phyloP scores from a whole-genome alignment of 129 eudicot genomes.

The Heracleum sosnowskyi region DNA sequence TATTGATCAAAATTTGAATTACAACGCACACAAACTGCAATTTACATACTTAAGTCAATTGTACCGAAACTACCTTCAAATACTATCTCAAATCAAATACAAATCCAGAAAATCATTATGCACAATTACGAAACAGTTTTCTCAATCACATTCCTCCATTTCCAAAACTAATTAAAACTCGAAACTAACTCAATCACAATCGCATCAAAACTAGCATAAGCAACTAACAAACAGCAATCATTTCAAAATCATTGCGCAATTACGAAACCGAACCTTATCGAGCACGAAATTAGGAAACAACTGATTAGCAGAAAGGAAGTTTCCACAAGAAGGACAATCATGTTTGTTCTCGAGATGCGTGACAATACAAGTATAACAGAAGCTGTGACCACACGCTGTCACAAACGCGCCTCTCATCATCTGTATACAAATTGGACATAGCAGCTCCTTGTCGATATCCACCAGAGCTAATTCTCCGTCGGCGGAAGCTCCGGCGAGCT shows the following conservation, averaged over 20 bases:
- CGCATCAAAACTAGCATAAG: no score
- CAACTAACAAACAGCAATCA: neutral
- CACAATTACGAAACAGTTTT: no score
- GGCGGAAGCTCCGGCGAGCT: neutral
- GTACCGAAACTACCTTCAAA: no score
- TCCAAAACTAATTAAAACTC: no score
- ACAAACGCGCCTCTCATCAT: conserved; percentile 75
- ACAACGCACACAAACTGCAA: neutral
- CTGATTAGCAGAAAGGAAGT: conserved; percentile 41
- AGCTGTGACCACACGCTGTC: conserved; percentile 93
- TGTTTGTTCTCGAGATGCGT: conserved; percentile 70
- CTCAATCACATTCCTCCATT: no score
- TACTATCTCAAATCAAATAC: no score
- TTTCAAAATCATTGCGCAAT: neutral
- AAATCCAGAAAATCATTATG: no score
- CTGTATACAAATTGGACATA: conserved; percentile 94
- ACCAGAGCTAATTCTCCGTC: conserved; percentile 22
- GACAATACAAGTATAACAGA: conserved; percentile 78
- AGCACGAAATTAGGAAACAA: conserved; percentile 81
- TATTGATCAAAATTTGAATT: neutral
- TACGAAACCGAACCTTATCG: conserved; percentile 46
- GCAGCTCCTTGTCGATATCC: conserved; percentile 50
- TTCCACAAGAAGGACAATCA: conserved; percentile 89
- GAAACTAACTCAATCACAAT: no score
- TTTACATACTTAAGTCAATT: no score